These are phyloP conservation scores for Cubamyces sp. DNA, from an alignment of 768 basidiomycete species.

Conservation along the genomic window DNA sequence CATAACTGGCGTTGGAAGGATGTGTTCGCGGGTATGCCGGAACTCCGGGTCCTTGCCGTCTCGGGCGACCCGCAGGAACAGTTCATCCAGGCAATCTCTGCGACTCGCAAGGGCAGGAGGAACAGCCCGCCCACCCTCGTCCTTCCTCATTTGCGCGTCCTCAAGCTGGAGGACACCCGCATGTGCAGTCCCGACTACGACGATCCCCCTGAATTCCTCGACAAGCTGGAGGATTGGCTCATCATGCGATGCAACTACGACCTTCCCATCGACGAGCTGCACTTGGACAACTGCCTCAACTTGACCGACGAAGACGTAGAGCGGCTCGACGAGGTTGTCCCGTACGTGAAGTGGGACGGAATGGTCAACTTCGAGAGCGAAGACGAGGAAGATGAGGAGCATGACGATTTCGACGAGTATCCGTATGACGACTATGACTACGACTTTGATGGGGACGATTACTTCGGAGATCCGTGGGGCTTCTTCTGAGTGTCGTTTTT, in stretches of 20 bases:
- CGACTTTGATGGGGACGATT: background rate
- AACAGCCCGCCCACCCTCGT: background rate
- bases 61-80: slow-evolving; percentile 3
- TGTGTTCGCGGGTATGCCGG: slow-evolving; percentile 17
- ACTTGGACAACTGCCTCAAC: slow-evolving; percentile 6
- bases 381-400: slow-evolving; percentile 13
- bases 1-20: slow-evolving; percentile 16
- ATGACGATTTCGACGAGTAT: background rate
- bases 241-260: slow-evolving; percentile 14
- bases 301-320: slow-evolving; percentile 8
- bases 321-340: slow-evolving; percentile 8
- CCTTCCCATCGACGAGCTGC: slow-evolving; percentile 6
- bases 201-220: slow-evolving; percentile 9
- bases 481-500: background rate
- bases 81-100: slow-evolving; percentile 9
- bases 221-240: slow-evolving; percentile 10
- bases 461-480: slow-evolving; percentile 5
- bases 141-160: slow-evolving; percentile 1
- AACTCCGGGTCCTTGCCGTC: slow-evolving; percentile 1
- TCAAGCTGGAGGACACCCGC: background rate
- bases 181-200: slow-evolving; percentile 12
- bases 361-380: slow-evolving; percentile 14
- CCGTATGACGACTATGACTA: slow-evolving; percentile 10
- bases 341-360: slow-evolving; percentile 14
- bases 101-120: background rate